Base-by-base conservation (phyloP, 768 basidiomycete species). In the Suillus plorans region DNA sequence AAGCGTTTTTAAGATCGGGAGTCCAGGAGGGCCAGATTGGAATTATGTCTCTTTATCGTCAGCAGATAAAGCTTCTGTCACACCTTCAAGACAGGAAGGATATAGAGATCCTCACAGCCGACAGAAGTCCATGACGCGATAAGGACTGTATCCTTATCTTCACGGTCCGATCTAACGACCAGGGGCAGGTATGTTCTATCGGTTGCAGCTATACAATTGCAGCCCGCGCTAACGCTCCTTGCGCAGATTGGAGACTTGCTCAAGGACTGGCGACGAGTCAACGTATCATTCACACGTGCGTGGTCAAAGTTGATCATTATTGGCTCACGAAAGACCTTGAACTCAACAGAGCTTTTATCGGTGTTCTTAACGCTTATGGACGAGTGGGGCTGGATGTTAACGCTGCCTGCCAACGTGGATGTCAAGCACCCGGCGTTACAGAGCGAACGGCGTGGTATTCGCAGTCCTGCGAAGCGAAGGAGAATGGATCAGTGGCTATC, bases 61-160 rank as follows among this genome's bases (percentile, higher is more conserved):
- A 99, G 69, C 97, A 99, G 72, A 90, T 96, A 78, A 98, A 99
- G 78, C 82, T 96, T 1, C 77, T 99, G 36, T 83, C 87, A 0
- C 82, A 91, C 67, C 74, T 98, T 44, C 77, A 81, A 39, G 77
- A 76, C 49, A 80, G 80, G 63, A 80, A 82, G 45, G 85, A 80
- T 2, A 80, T 97, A 16, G 96, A 99, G 76, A 86, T 95, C 56
- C 78, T 97, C 64, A 99, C 96, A 0, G 95, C 94, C 5, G 97
- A 99, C 78, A 89, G 88, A 63, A 94, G 91, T 75, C 96, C 97
- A 77, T 96, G 97, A 0, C 79, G 97, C 58, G 97, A 99, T 77
- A 99, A 99, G 74, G 94, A 97, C 55, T 95, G 93, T 73, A 88
- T 99, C 64, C 82, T 99, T 67, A 90, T 99, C 61, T 95, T 94